Percentiles rank a stretch among this genome's conserved stretches.
These are phyloP conservation scores for Cyclostephanos tholiformis DNA, from an alignment of 108 stramenopile species.

Conservation along the genomic window DNA sequence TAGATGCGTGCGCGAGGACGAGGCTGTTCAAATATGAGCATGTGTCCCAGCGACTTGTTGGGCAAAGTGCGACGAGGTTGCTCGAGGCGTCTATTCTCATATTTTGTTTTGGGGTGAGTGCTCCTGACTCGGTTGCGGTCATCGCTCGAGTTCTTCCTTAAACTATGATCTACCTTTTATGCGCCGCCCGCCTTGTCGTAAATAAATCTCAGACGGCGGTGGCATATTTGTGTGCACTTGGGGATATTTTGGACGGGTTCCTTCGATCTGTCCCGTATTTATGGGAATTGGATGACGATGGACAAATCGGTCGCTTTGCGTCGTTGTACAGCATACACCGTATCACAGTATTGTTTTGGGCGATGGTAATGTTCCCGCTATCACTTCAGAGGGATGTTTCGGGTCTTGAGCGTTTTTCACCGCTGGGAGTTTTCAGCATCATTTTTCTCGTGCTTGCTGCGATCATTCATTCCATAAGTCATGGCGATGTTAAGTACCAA, in stretches of 20 bases:
- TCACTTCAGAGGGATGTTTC: conserved; percentile 62
- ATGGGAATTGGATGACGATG: conserved; percentile 9
- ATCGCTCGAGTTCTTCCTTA: neutral
- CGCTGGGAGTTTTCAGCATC: conserved; percentile 72
- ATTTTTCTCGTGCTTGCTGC: conserved; percentile 66
- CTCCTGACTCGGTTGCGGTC: neutral
- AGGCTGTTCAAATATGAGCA: conserved; percentile 65
- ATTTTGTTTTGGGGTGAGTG: conserved; percentile 61
- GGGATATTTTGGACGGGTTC: conserved; percentile 72
- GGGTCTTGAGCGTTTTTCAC: conserved; percentile 62
- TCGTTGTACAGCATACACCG: conserved; percentile 24
- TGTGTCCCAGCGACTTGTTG: conserved; percentile 55
- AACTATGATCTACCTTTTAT: neutral
- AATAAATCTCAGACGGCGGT: conserved; percentile 41
- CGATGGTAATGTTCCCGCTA: conserved; percentile 71
- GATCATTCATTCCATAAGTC: conserved; percentile 60
- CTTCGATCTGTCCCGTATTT: conserved; percentile 23
- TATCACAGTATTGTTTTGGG: conserved; percentile 64
- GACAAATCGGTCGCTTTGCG: conserved; percentile 21
- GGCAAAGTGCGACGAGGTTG: conserved; percentile 35
- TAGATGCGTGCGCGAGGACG: conserved; percentile 51
- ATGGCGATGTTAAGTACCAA: conserved; percentile 15
- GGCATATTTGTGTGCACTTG: conserved; percentile 75
- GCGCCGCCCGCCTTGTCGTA: neutral
- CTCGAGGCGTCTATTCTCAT: conserved; percentile 68